Percentiles rank a stretch among this genome's conserved stretches.
These are phyloP conservation scores for Leavenworthia alabamica DNA, from an alignment of 345 rosid genomes.

Conservation along the genomic window DNA sequence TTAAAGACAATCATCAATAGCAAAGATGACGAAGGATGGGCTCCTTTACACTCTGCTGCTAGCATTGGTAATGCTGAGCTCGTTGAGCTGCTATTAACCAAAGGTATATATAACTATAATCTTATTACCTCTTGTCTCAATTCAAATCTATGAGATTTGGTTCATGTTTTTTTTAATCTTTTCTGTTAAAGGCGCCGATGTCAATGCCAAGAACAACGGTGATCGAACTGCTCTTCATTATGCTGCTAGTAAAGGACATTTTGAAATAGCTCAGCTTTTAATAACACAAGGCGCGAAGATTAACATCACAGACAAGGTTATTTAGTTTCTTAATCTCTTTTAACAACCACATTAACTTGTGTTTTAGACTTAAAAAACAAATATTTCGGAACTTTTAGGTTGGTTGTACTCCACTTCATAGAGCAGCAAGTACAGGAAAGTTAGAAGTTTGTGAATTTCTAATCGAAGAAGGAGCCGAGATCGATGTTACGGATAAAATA, in stretches of 20 bases:
- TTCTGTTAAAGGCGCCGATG: conserved; percentile 78
- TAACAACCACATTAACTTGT: not conserved
- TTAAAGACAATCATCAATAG: conserved; percentile 42
- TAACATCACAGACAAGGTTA: conserved; percentile 65
- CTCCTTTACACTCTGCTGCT: conserved; percentile 75
- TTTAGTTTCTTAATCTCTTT: not conserved
- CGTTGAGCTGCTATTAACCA: conserved; percentile 46
- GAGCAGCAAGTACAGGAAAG: conserved; percentile 84
- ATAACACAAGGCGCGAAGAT: conserved; percentile 59
- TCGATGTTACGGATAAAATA: conserved; percentile 65
- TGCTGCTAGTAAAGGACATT: conserved; percentile 91
- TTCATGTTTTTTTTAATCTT: not conserved
- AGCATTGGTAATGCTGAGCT: conserved; percentile 66
- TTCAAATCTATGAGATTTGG: no score
- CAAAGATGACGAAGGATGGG: conserved; percentile 93
- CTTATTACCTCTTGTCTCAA: not conserved
- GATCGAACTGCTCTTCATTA: conserved; percentile 93
- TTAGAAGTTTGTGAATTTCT: conserved; percentile 61
- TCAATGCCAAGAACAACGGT: conserved; percentile 62
- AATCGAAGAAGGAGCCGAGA: conserved; percentile 89
- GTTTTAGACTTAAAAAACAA: not conserved
- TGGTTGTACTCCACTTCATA: conserved; percentile 82
- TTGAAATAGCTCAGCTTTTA: conserved; percentile 59
- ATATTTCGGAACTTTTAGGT: conserved; percentile 38
- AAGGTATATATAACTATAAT: conserved; percentile 39